Conservation (phyloP, 805 yeast species). For the Yamadazyma phyllophila region DNA sequence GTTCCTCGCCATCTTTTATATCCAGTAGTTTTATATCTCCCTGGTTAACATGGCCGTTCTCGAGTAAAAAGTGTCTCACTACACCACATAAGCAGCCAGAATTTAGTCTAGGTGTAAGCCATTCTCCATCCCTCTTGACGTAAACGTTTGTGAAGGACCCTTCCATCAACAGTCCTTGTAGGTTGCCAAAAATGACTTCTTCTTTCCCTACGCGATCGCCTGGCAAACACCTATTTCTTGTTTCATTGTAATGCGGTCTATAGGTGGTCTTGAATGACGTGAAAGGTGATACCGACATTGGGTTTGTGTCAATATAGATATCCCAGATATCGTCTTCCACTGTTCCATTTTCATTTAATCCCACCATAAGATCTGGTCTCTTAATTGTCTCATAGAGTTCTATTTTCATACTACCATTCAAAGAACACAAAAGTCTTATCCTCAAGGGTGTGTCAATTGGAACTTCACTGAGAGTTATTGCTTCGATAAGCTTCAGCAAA, state of each 20-base stretch:
- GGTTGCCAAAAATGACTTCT: constrained; percentile 62
- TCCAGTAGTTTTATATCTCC: constrained; percentile 45
- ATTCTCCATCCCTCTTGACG: constrained; percentile 43
- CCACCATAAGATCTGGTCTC: constrained; percentile 29
- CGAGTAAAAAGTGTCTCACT: constrained; percentile 61
- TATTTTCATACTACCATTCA: constrained; percentile 28
- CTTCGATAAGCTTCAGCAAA: constrained; percentile 26
- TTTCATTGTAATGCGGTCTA: constrained; percentile 59
- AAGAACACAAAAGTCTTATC: constrained; percentile 28
- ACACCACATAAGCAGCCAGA: constrained; percentile 88
- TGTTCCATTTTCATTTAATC: constrained; percentile 16
- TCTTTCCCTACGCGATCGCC: constrained; percentile 49
- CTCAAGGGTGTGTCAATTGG: constrained; percentile 28
- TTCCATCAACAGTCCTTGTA: constrained; percentile 62
- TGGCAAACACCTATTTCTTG: constrained; percentile 52
- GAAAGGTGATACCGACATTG: constrained; percentile 58
- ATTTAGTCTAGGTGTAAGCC: constrained; percentile 80
- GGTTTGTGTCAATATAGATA: constrained; percentile 57
- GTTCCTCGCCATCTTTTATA: constrained; percentile 62
- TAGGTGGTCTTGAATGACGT: constrained; percentile 86
- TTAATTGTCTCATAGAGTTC: constrained; percentile 31
- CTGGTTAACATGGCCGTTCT: constrained; percentile 53
- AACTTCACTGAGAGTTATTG: constrained; percentile 23
- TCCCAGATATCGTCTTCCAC: constrained; percentile 43
- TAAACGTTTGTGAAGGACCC: constrained; percentile 85